Conservation (phyloP, 176 grass and related monocot genomes). For the bread wheat (Triticum aestivum) region DNA sequence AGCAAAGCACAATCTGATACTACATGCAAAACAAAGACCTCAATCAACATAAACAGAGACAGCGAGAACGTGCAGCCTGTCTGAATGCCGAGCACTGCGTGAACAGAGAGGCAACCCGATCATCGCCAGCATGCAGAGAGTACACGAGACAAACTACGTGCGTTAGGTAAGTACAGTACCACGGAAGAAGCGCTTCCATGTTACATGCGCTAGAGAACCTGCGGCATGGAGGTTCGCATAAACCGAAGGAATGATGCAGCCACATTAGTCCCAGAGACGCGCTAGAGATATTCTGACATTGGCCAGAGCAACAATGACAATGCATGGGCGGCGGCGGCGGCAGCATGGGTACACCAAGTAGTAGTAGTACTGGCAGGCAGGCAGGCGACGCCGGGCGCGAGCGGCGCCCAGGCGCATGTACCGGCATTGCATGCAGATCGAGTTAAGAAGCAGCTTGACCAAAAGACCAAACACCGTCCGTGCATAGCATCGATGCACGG, state of each 20-base stretch:
- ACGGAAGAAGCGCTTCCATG: slow-evolving; percentile 7
- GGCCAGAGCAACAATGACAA: slow-evolving; percentile 27
- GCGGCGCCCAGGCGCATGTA: slow-evolving; percentile 22
- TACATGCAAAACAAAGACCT: slow-evolving; percentile 17
- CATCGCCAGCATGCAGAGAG: slow-evolving; percentile 30
- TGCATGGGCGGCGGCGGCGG: slow-evolving; percentile 36
- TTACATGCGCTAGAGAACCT: slow-evolving; percentile 26
- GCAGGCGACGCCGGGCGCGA: slow-evolving; percentile 13
- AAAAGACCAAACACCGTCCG: slow-evolving; percentile 44
- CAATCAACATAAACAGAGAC: slow-evolving; percentile 32
- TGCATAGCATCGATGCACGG: slow-evolving; percentile 30
- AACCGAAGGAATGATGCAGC: slow-evolving; percentile 18
- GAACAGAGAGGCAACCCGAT: slow-evolving; percentile 30
- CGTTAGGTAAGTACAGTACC: slow-evolving; percentile 28
- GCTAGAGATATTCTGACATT: slow-evolving; percentile 27
- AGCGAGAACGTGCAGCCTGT: neutral
- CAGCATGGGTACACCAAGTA: neutral
- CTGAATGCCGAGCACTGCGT: neutral
- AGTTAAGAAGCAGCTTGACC: slow-evolving; percentile 15
- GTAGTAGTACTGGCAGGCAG: slow-evolving; percentile 8
- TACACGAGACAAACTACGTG: slow-evolving; percentile 23
- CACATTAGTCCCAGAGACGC: slow-evolving; percentile 7
- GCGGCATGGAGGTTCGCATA: slow-evolving; percentile 21
- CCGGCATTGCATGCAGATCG: slow-evolving; percentile 62
- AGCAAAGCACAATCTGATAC: neutral